Conservation (phyloP, 768 basidiomycete species). For the Tricholoma bakamatsutake region DNA sequence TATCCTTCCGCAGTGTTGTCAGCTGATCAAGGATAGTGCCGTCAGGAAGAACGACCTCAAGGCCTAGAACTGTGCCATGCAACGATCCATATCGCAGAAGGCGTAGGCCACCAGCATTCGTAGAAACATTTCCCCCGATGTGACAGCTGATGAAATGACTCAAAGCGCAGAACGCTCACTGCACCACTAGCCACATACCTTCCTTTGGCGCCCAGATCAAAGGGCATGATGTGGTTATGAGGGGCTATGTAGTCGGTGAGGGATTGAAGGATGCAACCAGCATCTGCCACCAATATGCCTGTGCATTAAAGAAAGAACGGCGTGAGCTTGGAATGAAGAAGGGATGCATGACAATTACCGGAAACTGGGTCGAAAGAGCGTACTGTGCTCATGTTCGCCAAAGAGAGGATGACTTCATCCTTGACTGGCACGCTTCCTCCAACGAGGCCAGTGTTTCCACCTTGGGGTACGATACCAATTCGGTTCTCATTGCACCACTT, state of each 20-base stretch:
- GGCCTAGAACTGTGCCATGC: constrained; percentile 89
- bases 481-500: constrained; percentile 77
- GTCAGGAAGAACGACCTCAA: constrained; percentile 94
- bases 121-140: constrained; percentile 95
- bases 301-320: constrained; percentile 8
- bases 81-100: constrained; percentile 92
- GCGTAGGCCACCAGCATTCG: constrained; percentile 96
- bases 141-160: constrained; percentile 62
- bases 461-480: constrained; percentile 94
- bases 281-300: constrained; percentile 91
- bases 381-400: constrained; percentile 76
- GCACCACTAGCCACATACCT: constrained; percentile 45
- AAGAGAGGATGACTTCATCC: constrained; percentile 83
- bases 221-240: constrained; percentile 91
- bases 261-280: constrained; percentile 88
- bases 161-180: neutral
- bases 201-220: constrained; percentile 94
- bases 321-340: neutral
- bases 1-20: constrained; percentile 92
- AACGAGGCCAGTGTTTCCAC: constrained; percentile 97
- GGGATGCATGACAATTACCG: constrained; percentile 37
- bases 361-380: constrained; percentile 82
- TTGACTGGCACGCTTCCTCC: constrained; percentile 88
- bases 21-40: constrained; percentile 87
- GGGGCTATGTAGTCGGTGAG: constrained; percentile 83